Conservation (phyloP, 2,329 filamentous ascomycete genomes). For the Alternaria infectoria region DNA sequence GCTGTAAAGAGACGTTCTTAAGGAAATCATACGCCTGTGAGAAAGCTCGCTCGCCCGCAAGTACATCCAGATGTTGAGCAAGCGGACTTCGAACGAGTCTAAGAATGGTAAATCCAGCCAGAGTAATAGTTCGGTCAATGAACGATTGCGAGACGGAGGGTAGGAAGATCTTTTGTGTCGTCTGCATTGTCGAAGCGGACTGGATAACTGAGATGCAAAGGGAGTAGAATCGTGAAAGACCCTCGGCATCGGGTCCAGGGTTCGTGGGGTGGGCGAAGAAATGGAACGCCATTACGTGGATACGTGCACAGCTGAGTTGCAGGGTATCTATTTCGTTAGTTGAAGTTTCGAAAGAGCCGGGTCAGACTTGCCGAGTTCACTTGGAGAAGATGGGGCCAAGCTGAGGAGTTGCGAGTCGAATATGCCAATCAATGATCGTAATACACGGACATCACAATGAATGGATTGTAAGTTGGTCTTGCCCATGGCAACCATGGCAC, state of each 20-base stretch:
- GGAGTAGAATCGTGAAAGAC: slow-evolving; percentile 38
- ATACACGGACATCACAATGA: slow-evolving; percentile 36
- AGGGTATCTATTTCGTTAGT: slow-evolving; percentile 37
- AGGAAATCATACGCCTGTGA: slow-evolving; percentile 40
- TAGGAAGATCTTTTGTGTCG: slow-evolving; percentile 32
- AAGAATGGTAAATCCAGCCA: slow-evolving; percentile 43
- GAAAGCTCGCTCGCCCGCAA: slow-evolving; percentile 44
- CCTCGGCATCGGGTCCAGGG: slow-evolving; percentile 35
- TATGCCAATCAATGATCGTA: slow-evolving; percentile 44
- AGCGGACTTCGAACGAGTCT: slow-evolving; percentile 40
- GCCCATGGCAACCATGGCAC: slow-evolving; percentile 43
- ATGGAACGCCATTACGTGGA: slow-evolving; percentile 46
- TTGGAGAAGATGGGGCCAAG: slow-evolving; percentile 36
- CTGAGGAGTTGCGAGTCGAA: slow-evolving; percentile 45
- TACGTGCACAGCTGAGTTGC: slow-evolving; percentile 43
- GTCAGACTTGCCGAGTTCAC: slow-evolving; percentile 37
- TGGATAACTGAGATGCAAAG: slow-evolving; percentile 43
- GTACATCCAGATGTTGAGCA: slow-evolving; percentile 39
- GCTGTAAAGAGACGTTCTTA: slow-evolving; percentile 42
- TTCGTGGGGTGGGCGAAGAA: slow-evolving; percentile 43
- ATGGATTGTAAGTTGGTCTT: slow-evolving; percentile 42
- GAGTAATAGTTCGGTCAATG: slow-evolving; percentile 41
- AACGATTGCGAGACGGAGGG: slow-evolving; percentile 40
- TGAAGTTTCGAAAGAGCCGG: neutral
- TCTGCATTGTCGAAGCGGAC: slow-evolving; percentile 26